A percentile compares a stretch with the other conserved stretches of the same genome.
phyloP scores from a whole-genome alignment of 805 yeast species.

The Pichia manshurica region DNA sequence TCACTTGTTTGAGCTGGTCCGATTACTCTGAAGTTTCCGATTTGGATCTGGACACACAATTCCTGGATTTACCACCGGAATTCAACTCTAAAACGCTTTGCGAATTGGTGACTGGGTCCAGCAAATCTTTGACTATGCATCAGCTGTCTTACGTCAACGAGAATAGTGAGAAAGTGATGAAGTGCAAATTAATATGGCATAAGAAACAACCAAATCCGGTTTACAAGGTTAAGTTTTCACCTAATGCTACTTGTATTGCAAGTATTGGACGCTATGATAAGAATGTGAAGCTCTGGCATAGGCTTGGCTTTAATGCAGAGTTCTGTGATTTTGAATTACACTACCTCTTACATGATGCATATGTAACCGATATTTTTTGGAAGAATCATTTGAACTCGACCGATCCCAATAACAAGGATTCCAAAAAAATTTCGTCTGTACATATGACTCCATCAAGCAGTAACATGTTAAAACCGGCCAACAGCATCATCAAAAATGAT shows the following conservation, averaged over 20 bases:
- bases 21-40: conserved; percentile 29
- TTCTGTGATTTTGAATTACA: conserved; percentile 61
- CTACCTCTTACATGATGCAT: conserved; percentile 59
- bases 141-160: conserved; percentile 31
- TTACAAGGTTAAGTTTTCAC: conserved; percentile 50
- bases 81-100: conserved; percentile 33
- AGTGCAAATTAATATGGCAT: conserved; percentile 37
- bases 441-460: conserved; percentile 14
- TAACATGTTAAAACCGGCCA: conserved; percentile 23
- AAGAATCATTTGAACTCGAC: conserved; percentile 22
- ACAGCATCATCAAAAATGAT: conserved; percentile 26
- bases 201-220: conserved; percentile 58
- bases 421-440: neutral
- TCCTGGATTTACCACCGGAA: conserved; percentile 30
- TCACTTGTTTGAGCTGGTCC: conserved; percentile 33
- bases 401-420: conserved; percentile 9
- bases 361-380: conserved; percentile 58
- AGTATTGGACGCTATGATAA: conserved; percentile 57
- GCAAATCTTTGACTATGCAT: conserved; percentile 47
- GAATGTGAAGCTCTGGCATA: conserved; percentile 71
- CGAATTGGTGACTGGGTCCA: conserved; percentile 61
- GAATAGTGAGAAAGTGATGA: conserved; percentile 17
- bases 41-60: conserved; percentile 24
- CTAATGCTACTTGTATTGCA: conserved; percentile 64
- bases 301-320: conserved; percentile 62